Conservation (phyloP, 192 early-diverging fungal genomes). For the Piromyces finnis region DNA sequence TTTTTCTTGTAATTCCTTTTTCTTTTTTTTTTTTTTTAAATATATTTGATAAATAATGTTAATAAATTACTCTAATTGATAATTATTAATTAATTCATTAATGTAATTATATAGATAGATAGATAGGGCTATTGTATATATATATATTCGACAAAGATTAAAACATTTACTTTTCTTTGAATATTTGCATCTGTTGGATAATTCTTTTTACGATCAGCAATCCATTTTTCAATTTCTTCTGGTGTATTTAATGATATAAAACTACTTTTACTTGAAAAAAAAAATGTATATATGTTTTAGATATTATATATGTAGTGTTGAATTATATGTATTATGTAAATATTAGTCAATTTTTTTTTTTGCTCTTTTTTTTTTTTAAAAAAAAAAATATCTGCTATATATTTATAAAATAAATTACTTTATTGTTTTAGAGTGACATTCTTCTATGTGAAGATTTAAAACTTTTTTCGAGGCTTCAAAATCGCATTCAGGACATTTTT, state of each 20-base stretch:
- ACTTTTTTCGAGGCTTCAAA: background rate
- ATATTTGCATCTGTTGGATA: slow-evolving; percentile 62
- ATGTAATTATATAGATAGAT: too few species aligned
- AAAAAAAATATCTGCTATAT: too few species aligned
- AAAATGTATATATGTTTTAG: background rate
- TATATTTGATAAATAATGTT: too few species aligned
- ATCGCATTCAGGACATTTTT: background rate
- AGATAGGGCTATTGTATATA: slow-evolving; percentile 1
- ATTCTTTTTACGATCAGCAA: slow-evolving; percentile 54
- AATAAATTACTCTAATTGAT: too few species aligned
- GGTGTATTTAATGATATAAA: slow-evolving; percentile 28
- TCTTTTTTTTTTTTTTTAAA: slow-evolving; percentile 4
- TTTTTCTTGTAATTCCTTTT: slow-evolving; percentile 11
- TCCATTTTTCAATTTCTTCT: slow-evolving; percentile 69
- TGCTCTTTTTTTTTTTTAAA: too few species aligned
- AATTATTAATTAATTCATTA: too few species aligned
- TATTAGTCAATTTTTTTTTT: too few species aligned
- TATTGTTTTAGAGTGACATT: background rate
- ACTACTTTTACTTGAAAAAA: background rate
- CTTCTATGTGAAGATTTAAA: background rate
- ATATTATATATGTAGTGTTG: too few species aligned
- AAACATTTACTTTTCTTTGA: slow-evolving; percentile 24
- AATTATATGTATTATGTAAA: too few species aligned
- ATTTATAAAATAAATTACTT: background rate
- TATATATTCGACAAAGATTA: background rate